Evolutionary conservation across 2,329 filamentous ascomycete genomes (phyloP), one percentile per base, ranked within the genome.

Genomic region (Botrytis fabae): DNA sequence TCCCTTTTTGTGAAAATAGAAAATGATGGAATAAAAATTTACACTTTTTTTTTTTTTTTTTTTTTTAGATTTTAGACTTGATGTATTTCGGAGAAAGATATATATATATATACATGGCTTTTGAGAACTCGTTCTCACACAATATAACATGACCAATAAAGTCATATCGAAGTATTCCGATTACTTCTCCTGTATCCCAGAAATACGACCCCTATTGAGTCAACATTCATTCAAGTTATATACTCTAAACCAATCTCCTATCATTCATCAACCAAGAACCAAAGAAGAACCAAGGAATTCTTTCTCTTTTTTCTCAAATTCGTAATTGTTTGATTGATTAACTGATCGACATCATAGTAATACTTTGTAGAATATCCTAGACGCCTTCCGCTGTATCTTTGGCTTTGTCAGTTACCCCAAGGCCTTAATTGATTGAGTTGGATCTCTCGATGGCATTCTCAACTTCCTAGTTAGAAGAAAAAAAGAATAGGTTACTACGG

Each of bases 161-260:
- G 4, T 12, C 0, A 48, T 9, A 25, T n/a, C 48, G 12, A 51
- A n/a, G 48, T 12, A n/a, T 3, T 7, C 25, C 5, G 5, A 51
- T 6, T n/a, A 25, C 25, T 16, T n/a, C 48, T 51, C 48, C 10
- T 51, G 2, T n/a, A 10, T 51, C 25, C 25, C 5, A n/a, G 2
- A n/a, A n/a, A 51, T 1, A 6, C 0, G 0, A 4, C 25, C 22
- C 4, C 2, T 48, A 48, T 10, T 10, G 25, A 22, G 22, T 9
- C 12, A 51, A 12, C 1, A n/a, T 51, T 14, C 1, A n/a, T 51
- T 14, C 1, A 51, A 51, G 4, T 51, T 2, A n/a, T n/a, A 7
- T n/a, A 16, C 48, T 51, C 12, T n/a, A 4, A 3, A 6, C 5
- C 9, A 7, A 51, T 0, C 1, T n/a, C 25, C 2, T 51, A 7